Evolutionary conservation across 345 rosid genomes (phyloP).

Genomic region (Jatropha curcas): DNA sequence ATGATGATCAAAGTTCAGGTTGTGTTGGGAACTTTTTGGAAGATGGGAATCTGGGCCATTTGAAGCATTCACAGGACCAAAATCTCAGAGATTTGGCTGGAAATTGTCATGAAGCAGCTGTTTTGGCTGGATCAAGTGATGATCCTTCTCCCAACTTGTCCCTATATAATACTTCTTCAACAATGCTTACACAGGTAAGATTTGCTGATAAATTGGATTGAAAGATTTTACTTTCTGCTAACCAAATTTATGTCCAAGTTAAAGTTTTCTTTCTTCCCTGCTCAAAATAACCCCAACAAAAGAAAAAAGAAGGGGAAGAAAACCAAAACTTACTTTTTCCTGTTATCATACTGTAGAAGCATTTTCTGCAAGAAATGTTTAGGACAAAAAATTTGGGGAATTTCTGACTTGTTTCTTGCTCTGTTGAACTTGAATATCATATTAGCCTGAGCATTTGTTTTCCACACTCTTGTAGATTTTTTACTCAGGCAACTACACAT

Average conservation of each 20-base stretch:
- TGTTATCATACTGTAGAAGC: neutral
- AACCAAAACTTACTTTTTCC: too few species aligned
- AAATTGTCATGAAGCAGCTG: constrained; percentile 37
- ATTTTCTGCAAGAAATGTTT: neutral
- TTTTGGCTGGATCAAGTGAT: constrained; percentile 46
- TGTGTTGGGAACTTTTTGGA: constrained; percentile 48
- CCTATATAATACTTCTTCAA: constrained; percentile 79
- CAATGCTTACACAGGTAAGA: constrained; percentile 70
- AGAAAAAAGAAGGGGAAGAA: too few species aligned
- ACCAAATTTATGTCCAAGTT: neutral
- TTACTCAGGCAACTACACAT: neutral
- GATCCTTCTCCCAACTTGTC: constrained; percentile 54
- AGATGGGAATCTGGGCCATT: constrained; percentile 61
- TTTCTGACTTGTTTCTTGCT: neutral
- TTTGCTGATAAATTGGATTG: neutral
- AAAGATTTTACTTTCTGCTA: neutral
- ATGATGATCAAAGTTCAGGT: constrained; percentile 52
- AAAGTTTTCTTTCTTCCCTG: neutral
- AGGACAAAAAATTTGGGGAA: neutral
- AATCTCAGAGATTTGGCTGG: constrained; percentile 68
- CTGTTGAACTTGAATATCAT: too few species aligned
- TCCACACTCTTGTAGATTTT: too few species aligned
- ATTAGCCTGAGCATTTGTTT: too few species aligned
- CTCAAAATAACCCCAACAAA: too few species aligned
- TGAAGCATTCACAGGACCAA: constrained; percentile 62